phyloP scores from a whole-genome alignment of 2,329 filamentous ascomycete species.

The Phaeomoniella chlamydospora region DNA sequence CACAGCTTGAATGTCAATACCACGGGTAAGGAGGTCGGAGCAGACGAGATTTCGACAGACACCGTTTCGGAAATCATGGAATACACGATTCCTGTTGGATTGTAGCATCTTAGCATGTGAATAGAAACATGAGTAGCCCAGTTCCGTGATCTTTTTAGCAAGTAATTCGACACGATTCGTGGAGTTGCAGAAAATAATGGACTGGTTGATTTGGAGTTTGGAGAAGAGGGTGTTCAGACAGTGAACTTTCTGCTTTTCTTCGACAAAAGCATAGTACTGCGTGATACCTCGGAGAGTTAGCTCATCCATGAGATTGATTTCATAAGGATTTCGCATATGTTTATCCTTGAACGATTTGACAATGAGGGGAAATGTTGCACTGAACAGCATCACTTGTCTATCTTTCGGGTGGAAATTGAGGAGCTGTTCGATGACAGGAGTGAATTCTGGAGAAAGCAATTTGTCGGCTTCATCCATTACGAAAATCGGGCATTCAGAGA shows the following conservation, averaged over 20 bases:
- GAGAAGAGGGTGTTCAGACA: constrained; percentile 98
- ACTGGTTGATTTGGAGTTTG: constrained; percentile 98
- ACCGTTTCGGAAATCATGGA: constrained; percentile 97
- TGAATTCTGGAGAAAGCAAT: constrained; percentile 90
- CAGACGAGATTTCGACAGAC: constrained; percentile 97
- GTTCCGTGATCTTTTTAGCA: constrained; percentile 97
- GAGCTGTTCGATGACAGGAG: constrained; percentile 90
- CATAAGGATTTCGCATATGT: constrained; percentile 91
- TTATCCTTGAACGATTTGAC: constrained; percentile 98
- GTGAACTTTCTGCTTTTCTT: constrained; percentile 98
- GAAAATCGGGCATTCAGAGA: constrained; percentile 92
- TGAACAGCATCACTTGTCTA: constrained; percentile 98
- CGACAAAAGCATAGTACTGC: constrained; percentile 97
- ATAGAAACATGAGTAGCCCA: constrained; percentile 99
- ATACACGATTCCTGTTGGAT: constrained; percentile 91
- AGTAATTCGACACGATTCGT: constrained; percentile 95
- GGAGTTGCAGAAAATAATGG: constrained; percentile 99
- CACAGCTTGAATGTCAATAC: constrained; percentile 98
- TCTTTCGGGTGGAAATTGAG: constrained; percentile 93
- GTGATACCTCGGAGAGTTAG: constrained; percentile 95
- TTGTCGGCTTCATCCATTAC: constrained; percentile 99
- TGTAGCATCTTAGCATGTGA: constrained; percentile 98
- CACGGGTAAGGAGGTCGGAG: constrained; percentile 90
- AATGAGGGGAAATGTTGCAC: constrained; percentile 89
- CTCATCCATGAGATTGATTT: constrained; percentile 99